phyloP scores from a whole-genome alignment of 306 rosid genomes.

The Citrullus colocynthis region DNA sequence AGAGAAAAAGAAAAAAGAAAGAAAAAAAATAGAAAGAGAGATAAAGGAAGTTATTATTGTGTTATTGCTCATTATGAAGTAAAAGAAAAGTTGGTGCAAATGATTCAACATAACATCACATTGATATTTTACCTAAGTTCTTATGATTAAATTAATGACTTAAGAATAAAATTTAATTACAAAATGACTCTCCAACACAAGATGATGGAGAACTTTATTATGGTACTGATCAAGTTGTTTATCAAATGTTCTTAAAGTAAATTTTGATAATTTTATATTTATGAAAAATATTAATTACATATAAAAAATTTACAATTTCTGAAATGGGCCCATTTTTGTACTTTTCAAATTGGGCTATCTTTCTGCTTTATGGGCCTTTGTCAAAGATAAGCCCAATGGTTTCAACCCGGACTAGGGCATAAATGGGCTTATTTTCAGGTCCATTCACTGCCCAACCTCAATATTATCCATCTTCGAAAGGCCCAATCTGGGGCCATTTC shows the following conservation, averaged over 20 bases:
- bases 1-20: neutral
- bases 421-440: neutral
- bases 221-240: neutral
- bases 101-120: neutral
- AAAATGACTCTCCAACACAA: neutral
- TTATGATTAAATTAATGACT: slow-evolving; percentile 1
- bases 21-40: neutral
- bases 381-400: neutral
- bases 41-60: slow-evolving; percentile 4
- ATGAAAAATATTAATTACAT: neutral
- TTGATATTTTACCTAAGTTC: neutral
- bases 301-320: neutral
- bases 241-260: neutral
- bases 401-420: neutral
- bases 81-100: neutral
- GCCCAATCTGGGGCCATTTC: neutral
- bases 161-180: neutral
- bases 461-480: neutral
- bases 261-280: neutral
- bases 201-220: neutral
- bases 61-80: neutral
- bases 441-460: neutral
- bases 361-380: neutral
- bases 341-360: neutral
- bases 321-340: neutral